Evolutionary conservation across 2,329 filamentous ascomycete genomes (phyloP).

Genomic region (Pseudocercospora fijiensis): DNA sequence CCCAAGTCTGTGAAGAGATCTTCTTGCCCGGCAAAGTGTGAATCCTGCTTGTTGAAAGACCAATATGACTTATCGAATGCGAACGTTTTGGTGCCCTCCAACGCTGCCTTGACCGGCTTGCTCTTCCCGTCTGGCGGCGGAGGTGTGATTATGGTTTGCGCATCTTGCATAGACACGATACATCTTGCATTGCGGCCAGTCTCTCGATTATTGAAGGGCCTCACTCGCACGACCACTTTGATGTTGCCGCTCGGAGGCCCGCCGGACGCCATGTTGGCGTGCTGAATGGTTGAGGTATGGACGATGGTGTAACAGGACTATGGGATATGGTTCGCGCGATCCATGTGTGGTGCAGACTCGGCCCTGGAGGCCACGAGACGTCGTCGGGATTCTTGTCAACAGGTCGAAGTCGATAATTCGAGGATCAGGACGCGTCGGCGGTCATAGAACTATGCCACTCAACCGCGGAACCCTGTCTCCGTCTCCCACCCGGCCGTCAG

Average conservation of each 20-base stretch:
- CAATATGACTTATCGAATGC: constrained; percentile 97
- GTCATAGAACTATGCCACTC: not conserved
- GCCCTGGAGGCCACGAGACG: not conserved
- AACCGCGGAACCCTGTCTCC: constrained; percentile 1
- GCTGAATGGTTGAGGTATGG: not conserved
- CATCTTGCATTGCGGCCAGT: constrained; percentile 93
- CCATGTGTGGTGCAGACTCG: not conserved
- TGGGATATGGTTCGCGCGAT: not conserved
- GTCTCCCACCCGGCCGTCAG: not conserved
- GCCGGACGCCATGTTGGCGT: constrained; percentile 29
- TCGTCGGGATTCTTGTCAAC: not conserved
- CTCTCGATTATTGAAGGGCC: constrained; percentile 83
- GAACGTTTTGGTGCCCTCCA: constrained; percentile 76
- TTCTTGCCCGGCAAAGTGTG: constrained; percentile 85
- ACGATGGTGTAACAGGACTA: not conserved
- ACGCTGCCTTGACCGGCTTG: constrained; percentile 64
- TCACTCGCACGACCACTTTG: constrained; percentile 96
- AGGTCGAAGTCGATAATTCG: not conserved
- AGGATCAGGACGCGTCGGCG: not conserved
- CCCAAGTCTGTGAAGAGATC: constrained; percentile 81
- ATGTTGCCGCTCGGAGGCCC: constrained; percentile 71
- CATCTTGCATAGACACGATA: constrained; percentile 93
- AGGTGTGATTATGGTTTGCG: constrained; percentile 80
- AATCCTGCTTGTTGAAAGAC: constrained; percentile 84
- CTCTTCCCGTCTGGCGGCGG: constrained; percentile 66